phyloP scores from a whole-genome alignment of 2,329 filamentous ascomycete genomes.

The Elsinoe fawcettii region DNA sequence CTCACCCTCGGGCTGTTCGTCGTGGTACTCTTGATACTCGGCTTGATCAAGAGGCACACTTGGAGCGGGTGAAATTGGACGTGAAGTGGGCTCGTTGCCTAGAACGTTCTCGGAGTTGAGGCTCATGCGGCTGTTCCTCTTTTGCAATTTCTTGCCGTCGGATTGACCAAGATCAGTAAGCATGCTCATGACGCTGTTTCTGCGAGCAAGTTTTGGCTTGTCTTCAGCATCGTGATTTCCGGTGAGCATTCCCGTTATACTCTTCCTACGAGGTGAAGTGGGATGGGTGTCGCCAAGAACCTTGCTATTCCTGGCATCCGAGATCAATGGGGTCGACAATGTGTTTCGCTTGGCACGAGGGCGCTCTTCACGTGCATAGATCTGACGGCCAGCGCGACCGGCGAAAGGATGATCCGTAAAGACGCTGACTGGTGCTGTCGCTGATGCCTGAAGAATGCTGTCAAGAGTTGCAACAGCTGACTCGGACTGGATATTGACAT shows the following conservation, averaged over 20 bases:
- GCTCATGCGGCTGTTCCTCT: conserved; percentile 29
- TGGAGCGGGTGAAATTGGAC: conserved; percentile 20
- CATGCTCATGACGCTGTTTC: conserved; percentile 28
- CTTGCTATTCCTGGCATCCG: conserved; percentile 12
- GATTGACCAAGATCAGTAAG: conserved; percentile 23
- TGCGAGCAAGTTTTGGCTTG: conserved; percentile 12
- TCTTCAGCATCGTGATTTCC: neutral
- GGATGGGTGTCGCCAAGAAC: neutral
- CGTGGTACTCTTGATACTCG: conserved; percentile 29
- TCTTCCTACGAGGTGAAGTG: neutral
- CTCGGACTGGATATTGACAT: conserved; percentile 55
- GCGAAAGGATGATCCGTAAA: conserved; percentile 86
- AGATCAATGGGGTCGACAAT: conserved; percentile 18
- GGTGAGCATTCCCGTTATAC: conserved; percentile 1
- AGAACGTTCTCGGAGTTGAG: conserved; percentile 21
- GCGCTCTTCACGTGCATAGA: conserved; percentile 52
- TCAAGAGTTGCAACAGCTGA: conserved; percentile 87
- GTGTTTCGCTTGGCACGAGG: conserved; percentile 21
- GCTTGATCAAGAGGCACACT: conserved; percentile 26
- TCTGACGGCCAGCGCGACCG: conserved; percentile 64
- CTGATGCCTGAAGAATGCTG: conserved; percentile 83
- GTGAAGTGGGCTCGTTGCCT: conserved; percentile 18
- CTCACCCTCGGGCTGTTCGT: conserved; percentile 40
- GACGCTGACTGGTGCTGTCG: conserved; percentile 76
- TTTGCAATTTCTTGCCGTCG: conserved; percentile 29